Evolutionary conservation across 2,329 filamentous ascomycete genomes (phyloP).

Genomic region (Alternaria panax): DNA sequence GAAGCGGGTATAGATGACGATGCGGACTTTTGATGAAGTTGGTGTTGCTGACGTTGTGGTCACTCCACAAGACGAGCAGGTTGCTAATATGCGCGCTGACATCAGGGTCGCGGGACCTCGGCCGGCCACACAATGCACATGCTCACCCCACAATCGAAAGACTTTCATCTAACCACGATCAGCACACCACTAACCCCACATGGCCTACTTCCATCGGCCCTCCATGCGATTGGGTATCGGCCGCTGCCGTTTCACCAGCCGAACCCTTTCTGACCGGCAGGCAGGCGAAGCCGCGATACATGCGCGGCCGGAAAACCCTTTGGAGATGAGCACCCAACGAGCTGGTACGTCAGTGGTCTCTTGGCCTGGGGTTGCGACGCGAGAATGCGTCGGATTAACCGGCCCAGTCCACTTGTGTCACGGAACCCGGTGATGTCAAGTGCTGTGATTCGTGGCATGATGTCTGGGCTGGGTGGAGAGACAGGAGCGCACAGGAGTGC

Average conservation of each 20-base stretch:
- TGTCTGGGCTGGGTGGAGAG: slow-evolving; percentile 36
- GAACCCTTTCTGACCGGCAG: slow-evolving; percentile 21
- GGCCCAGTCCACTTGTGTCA: slow-evolving; percentile 12
- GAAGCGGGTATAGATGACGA: slow-evolving; percentile 9
- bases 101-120: slow-evolving; percentile 17
- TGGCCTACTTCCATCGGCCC: slow-evolving; percentile 16
- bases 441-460: slow-evolving; percentile 47
- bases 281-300: slow-evolving; percentile 21
- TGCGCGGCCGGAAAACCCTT: slow-evolving; percentile 45
- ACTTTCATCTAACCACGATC: slow-evolving; percentile 22
- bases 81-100: slow-evolving; percentile 14
- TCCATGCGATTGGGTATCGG: slow-evolving; percentile 22
- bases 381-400: slow-evolving; percentile 39
- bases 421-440: slow-evolving; percentile 20
- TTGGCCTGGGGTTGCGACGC: slow-evolving; percentile 26
- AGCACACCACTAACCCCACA: slow-evolving; percentile 27
- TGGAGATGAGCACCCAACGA: slow-evolving; percentile 20
- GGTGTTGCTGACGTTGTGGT: slow-evolving; percentile 10
- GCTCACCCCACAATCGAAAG: slow-evolving; percentile 32
- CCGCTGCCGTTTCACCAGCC: slow-evolving; percentile 28
- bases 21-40: background rate
- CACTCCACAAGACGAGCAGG: slow-evolving; percentile 9
- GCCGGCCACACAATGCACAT: slow-evolving; percentile 13
- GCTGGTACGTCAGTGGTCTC: slow-evolving; percentile 32
- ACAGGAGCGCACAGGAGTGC: slow-evolving; percentile 27